A percentile compares a stretch with the other conserved stretches of the same genome.
Evolutionary conservation across 768 basidiomycete species (phyloP).

Genomic region (Multifurca ochricompacta): DNA sequence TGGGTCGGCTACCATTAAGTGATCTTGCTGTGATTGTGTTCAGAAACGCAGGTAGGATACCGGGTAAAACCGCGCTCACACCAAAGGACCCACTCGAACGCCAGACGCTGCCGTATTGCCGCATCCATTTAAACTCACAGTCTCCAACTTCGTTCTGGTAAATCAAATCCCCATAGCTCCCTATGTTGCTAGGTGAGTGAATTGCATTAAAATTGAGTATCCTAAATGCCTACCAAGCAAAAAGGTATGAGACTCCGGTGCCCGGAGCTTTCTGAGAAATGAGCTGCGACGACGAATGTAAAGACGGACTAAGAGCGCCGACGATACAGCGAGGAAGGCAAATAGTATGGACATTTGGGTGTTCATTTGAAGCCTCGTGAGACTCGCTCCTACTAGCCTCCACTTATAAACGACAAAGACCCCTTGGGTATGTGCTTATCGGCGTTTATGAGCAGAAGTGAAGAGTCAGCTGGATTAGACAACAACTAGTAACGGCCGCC

Average conservation of each 20-base stretch:
- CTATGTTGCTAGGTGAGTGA: slow-evolving; percentile 20
- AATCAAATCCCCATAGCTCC: neutral
- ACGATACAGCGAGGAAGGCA: neutral
- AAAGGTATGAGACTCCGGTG: neutral
- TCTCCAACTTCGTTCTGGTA: slow-evolving; percentile 20
- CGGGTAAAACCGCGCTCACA: slow-evolving; percentile 13
- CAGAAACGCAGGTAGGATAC: neutral
- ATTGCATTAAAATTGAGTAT: neutral
- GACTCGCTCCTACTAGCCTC: too few relatives aligned
- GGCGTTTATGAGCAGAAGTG: neutral
- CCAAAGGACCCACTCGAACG: slow-evolving; percentile 19
- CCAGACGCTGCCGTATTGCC: slow-evolving; percentile 22
- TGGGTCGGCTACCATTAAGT: neutral
- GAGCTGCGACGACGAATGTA: neutral
- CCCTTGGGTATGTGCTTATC: too few relatives aligned
- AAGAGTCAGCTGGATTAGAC: neutral
- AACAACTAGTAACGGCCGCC: neutral
- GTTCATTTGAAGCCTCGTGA: neutral
- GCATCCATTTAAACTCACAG: slow-evolving; percentile 16
- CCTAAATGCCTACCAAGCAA: neutral
- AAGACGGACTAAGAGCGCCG: neutral
- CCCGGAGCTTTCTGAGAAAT: neutral
- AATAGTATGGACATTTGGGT: neutral
- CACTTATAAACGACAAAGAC: too few relatives aligned
- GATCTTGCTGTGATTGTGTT: slow-evolving; percentile 11